A percentile compares a stretch with the other conserved stretches of the same genome.
phyloP scores from a whole-genome alignment of 2,329 filamentous ascomycete genomes.

The Diaporthe sp. region DNA sequence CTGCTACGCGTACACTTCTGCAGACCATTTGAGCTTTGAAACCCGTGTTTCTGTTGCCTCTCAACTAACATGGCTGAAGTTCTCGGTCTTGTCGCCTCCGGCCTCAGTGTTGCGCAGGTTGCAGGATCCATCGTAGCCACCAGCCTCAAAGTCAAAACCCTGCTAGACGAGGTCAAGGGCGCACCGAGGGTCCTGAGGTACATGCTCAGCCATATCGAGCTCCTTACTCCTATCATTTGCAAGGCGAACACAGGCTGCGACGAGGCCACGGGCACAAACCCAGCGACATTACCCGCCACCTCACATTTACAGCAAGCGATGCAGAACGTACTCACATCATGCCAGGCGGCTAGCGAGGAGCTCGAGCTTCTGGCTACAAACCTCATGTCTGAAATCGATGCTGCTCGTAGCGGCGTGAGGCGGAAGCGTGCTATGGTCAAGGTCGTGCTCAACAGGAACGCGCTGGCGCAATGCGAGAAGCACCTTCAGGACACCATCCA shows the following conservation, averaged over 20 bases:
- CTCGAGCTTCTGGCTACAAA: neutral
- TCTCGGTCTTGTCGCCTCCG: neutral
- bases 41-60: no score
- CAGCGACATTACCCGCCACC: neutral
- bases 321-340: neutral
- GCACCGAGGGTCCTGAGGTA: neutral
- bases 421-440: neutral
- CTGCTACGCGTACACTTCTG: neutral
- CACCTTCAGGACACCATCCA: neutral
- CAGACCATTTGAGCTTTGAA: fast-evolving
- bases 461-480: neutral
- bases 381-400: neutral
- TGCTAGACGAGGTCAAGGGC: neutral
- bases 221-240: neutral
- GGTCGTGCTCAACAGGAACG: neutral
- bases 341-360: neutral
- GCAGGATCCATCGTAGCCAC: neutral
- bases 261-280: no score
- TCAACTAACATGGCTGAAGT: neutral
- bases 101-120: neutral
- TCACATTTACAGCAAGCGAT: neutral
- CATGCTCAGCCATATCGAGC: neutral
- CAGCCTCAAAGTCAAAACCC: neutral
- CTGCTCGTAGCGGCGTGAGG: neutral
- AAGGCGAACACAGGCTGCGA: neutral